Conservation (phyloP, 495 filamentous ascomycete genomes). For the Bacidia gigantensis region DNA sequence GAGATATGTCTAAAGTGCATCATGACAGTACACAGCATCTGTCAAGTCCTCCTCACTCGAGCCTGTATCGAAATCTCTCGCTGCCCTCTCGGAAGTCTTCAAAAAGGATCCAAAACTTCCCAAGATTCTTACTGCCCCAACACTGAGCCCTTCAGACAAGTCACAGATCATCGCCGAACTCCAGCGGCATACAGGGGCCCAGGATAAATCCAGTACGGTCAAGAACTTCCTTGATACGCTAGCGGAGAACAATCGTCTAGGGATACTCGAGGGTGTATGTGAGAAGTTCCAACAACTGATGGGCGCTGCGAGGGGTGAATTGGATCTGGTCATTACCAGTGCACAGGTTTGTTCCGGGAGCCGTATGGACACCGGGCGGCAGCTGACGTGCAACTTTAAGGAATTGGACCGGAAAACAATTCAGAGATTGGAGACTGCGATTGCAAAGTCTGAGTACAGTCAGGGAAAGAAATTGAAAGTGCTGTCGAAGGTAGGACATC, state of each 20-base stretch:
- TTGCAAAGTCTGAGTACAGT: constrained; percentile 79
- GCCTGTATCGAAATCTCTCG: constrained; percentile 59
- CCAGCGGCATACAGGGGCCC: constrained; percentile 55
- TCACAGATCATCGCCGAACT: constrained; percentile 69
- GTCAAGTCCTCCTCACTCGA: constrained; percentile 78
- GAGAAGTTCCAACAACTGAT: constrained; percentile 82
- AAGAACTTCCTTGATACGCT: constrained; percentile 86
- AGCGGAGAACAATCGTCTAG: constrained; percentile 90
- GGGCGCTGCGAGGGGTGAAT: constrained; percentile 77
- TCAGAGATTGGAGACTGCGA: constrained; percentile 68
- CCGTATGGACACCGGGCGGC: background rate
- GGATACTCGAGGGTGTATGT: constrained; percentile 63
- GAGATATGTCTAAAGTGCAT: background rate
- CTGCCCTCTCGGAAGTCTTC: constrained; percentile 53
- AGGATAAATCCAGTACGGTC: constrained; percentile 63
- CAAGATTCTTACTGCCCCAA: constrained; percentile 64
- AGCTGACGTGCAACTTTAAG: constrained; percentile 32
- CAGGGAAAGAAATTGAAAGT: constrained; percentile 96
- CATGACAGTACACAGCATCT: constrained; percentile 85
- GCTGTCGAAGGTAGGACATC: constrained; percentile 55
- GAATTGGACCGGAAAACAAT: constrained; percentile 78
- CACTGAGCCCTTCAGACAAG: constrained; percentile 65
- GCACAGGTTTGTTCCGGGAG: constrained; percentile 55
- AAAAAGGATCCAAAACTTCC: constrained; percentile 68
- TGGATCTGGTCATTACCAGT: constrained; percentile 80